Base-by-base conservation (phyloP, 2,329 filamentous ascomycete genomes). In the Epichloe sp. region DNA sequence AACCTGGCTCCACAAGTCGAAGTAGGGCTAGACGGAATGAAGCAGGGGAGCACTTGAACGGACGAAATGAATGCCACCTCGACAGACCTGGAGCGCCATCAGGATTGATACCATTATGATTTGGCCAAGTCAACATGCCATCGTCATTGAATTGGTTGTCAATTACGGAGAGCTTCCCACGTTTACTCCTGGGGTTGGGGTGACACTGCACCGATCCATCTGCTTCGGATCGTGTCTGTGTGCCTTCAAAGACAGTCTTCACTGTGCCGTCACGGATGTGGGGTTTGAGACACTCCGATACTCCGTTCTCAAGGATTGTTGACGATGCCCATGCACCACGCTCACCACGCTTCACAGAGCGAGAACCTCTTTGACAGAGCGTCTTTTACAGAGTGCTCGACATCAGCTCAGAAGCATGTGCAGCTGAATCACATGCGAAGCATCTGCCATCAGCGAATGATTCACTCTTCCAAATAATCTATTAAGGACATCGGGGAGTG, bases 221-320 rank as follows among this genome's bases (percentile, higher is more conserved):
- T 41, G 41, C 48, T 31, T 45, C 8, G 8, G 34, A 21, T 31
- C 35, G n/a, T 19, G 31, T 36, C 41, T 44, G 38, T 45, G 34
- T 47, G 44, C 44, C 34, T 36, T 44, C 23, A 23, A 26, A 48
- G n/a, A 43, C 26, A 42, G 26, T 43, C 34, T 37, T 14, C 42
- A 14, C 45, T 4, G 23, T 31, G 21, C 36, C 36, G 8, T 40
- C 23, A 6, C 23, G 8, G 35, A 21, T 45, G 40, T 44, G 41
- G 48, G 41, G 41, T 49, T 45, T 50, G 48, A 50, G 42, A 50
- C 48, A 50, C 34, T 45, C 23, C n/a, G 26, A 21, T 26, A 42
- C 23, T 12, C 47, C 11, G 31, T 26, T 48, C 23, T 48, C 11
- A 21, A 19, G 36, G n/a, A 19, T 42, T 31, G 15, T 21, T 12